Evolutionary conservation across 495 filamentous ascomycete species (phyloP), one percentile per base, ranked within the genome.

Genomic region (Halenospora varia): DNA sequence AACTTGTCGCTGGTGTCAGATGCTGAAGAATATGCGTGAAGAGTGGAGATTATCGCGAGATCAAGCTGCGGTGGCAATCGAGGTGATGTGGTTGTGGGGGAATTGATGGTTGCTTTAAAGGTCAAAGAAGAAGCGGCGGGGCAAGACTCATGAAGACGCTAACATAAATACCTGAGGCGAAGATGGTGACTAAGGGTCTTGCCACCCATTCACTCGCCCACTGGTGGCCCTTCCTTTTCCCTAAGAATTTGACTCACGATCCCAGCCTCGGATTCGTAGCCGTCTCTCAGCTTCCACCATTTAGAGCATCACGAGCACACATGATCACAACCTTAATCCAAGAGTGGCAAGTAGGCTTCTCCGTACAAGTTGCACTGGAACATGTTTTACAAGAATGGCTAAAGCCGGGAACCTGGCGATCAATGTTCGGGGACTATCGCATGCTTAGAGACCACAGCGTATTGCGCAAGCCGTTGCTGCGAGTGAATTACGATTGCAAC

Each of bases 11-110:
- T 58, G 50, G 51, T 48, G 40, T 56, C 49, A 56, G 50, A 45
- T 47, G 20, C 41, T 42, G 18, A 18, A 52, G 48, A 24, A 20
- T 55, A 19, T 41, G 22, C 23, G 29, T 35, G 45, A 25, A 25
- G 62, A 63, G 52, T 56, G 61, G 56, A 63, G 61, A 50, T 58
- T 57, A 22, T 56, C 40, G 23, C 41, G 19, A 20, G 42, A 35
- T 35, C 29, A 35, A 35, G 29, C n/a, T n/a, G n/a, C n/a, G n/a
- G n/a, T n/a, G n/a, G n/a, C n/a, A n/a, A n/a, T 35, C 20, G 23
- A 25, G 24, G 15, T 35, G 29, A 24, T 51, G 26, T 51, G 42
- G 1, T n/a, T 29, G 3, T 15, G 18, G 40, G 26, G 20, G 45
- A 51, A 23, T 17, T 47, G 59, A 25, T 25, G 29, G 13, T 35